Evolutionary conservation across 148 eudicot genomes (phyloP).

Genomic region (Rhododendron henanense): DNA sequence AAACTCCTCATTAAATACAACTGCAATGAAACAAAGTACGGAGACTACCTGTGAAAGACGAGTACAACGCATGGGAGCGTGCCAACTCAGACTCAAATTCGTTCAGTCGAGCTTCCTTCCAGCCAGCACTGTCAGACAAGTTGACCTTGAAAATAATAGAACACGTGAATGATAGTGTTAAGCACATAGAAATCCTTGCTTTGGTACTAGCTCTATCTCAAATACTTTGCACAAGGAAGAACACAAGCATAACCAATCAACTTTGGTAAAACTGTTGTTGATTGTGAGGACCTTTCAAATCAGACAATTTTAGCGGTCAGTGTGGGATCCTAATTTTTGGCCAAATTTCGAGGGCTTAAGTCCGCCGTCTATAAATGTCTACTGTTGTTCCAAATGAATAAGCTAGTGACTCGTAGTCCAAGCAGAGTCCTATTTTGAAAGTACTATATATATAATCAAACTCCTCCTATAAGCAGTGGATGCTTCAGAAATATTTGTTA

Average conservation of each 20-base stretch:
- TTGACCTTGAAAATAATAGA: constrained; percentile 34
- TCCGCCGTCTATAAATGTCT: background rate
- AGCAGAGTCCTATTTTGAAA: no score
- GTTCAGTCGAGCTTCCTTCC: constrained; percentile 61
- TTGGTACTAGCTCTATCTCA: background rate
- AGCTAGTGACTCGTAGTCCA: no score
- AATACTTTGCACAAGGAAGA: background rate
- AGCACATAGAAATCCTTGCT: background rate
- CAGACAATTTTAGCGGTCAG: background rate
- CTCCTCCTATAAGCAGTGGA: no score
- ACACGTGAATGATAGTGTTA: background rate
- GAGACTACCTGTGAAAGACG: constrained; percentile 48
- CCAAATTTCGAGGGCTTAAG: no score
- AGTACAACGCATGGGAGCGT: constrained; percentile 51
- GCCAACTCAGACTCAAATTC: constrained; percentile 71
- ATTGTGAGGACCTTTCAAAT: background rate
- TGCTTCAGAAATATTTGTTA: no score
- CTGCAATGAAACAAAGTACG: background rate
- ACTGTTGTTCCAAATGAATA: background rate
- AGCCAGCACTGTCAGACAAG: constrained; percentile 64
- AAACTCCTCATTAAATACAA: background rate
- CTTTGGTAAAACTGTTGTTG: background rate
- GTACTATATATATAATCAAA: no score
- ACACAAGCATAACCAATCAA: background rate
- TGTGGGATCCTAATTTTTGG: background rate